Conservation (phyloP, 2,329 filamentous ascomycete species). For the Pyricularia grisea region DNA sequence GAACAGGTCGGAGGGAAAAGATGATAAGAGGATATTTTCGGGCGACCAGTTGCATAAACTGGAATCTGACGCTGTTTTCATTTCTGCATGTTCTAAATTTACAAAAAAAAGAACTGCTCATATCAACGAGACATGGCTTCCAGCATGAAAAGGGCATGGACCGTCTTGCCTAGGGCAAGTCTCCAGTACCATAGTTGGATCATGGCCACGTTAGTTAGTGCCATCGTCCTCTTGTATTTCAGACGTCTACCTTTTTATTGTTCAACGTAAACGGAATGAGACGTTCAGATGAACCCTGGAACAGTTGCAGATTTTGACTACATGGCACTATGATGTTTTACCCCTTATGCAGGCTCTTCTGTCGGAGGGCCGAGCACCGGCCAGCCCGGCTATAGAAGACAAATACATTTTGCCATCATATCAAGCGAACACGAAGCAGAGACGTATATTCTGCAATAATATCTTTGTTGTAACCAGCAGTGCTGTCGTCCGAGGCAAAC, state of each 20-base stretch:
- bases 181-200: not conserved
- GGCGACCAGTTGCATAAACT: not conserved
- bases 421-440: not conserved
- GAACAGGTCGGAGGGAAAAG: not conserved
- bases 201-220: not conserved
- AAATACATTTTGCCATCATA: not conserved
- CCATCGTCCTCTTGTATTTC: not conserved
- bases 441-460: too few relatives aligned
- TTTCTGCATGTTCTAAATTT: not conserved
- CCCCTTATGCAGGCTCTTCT: not conserved
- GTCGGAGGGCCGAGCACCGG: not conserved
- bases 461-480: too few relatives aligned
- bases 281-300: not conserved
- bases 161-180: not conserved
- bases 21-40: not conserved
- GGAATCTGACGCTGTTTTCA: not conserved
- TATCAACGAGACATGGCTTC: not conserved
- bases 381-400: not conserved
- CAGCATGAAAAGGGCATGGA: not conserved
- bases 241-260: not conserved
- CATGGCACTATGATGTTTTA: not conserved
- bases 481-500: too few relatives aligned
- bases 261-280: not conserved
- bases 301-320: not conserved
- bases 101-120: not conserved